These are phyloP conservation scores for Asterella californica DNA, from an alignment of 225 moss, liverwort and hornwort genomes.

Conservation along the genomic window DNA sequence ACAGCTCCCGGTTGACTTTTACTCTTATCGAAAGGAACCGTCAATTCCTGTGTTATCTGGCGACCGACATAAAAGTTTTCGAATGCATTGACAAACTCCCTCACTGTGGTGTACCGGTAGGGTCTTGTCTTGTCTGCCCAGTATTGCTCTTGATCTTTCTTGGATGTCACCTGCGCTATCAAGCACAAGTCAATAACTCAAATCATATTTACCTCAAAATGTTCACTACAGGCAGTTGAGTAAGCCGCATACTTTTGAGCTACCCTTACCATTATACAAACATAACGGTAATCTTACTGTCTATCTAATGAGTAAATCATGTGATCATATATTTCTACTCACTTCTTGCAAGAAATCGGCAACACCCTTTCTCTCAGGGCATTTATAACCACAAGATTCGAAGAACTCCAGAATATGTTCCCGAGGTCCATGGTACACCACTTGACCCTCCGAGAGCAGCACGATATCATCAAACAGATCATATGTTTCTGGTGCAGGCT, in stretches of 20 bases:
- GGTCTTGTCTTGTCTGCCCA: constrained; percentile 35
- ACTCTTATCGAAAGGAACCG: constrained; percentile 45
- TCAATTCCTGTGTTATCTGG: constrained; percentile 33
- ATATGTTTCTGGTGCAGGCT: constrained; percentile 87
- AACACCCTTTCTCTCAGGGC: constrained; percentile 85
- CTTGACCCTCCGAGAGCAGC: constrained; percentile 74
- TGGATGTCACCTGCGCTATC: constrained; percentile 35
- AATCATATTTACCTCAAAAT: neutral
- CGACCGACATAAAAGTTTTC: constrained; percentile 43
- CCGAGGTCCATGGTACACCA: constrained; percentile 76
- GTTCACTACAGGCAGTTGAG: neutral
- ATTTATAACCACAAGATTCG: constrained; percentile 64
- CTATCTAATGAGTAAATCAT: too few relatives aligned
- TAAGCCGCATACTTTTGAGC: neutral
- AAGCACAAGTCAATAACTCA: neutral
- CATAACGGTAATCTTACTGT: too few relatives aligned
- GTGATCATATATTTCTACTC: neutral
- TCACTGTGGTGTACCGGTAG: constrained; percentile 42
- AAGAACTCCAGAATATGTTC: constrained; percentile 68
- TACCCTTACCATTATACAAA: too few relatives aligned
- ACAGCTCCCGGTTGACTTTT: constrained; percentile 50
- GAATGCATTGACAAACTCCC: constrained; percentile 49
- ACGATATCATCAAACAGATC: constrained; percentile 86
- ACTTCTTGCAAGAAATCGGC: constrained; percentile 93
- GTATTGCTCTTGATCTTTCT: constrained; percentile 37